Base-by-base conservation (phyloP, 164 flowering plant genomes). In the Amborella trichopoda region DNA sequence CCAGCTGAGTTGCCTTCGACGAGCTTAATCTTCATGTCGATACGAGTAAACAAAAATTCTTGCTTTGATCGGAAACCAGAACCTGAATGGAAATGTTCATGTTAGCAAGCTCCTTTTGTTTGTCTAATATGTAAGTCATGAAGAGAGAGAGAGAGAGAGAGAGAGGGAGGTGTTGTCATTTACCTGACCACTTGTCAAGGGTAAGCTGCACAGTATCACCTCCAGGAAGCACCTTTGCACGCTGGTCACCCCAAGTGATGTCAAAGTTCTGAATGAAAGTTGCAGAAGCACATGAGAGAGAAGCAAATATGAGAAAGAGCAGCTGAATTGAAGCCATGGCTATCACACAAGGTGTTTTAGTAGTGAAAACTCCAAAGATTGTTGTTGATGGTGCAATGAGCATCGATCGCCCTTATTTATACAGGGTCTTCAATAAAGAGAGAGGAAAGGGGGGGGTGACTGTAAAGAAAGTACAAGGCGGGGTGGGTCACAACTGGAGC, bases 1-100 rank as follows among this genome's bases (percentile, higher is more conserved):
- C 59, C 64, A 1, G 64, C 59, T 6, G 59, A 60, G 28, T 60
- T 50, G 13, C 54, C 59, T 11, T 54, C 54, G 40, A 54, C 54
- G n/a, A 60, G 50, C 50, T 60, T 59, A 19, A 59, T 28, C 32
- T 53, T 49, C 49, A 52, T 59, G 23, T 59, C 52, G 6, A 58
- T 45, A 28, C 53, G 53, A 20, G 43, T 53, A 17, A 53, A 59
- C 3, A 53, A 32, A 45, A 42, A 60, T 17, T 60, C 44, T 5
- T 54, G 44, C 33, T 54, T 60, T 36, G 64, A 60, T 33, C 48
- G 26, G 11, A 54, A 54, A 13, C 59, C 59, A 11, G 64, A 60
- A 1, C 59, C 64, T 17, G 58, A 52, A 30, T 9, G 14, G 14
- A 30, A 30, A 8, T 8, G 11, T 9, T 12, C 24, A 32, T 6